phyloP scores from a whole-genome alignment of 2,329 filamentous ascomycete species.

The Emergomyces pasteurianus region DNA sequence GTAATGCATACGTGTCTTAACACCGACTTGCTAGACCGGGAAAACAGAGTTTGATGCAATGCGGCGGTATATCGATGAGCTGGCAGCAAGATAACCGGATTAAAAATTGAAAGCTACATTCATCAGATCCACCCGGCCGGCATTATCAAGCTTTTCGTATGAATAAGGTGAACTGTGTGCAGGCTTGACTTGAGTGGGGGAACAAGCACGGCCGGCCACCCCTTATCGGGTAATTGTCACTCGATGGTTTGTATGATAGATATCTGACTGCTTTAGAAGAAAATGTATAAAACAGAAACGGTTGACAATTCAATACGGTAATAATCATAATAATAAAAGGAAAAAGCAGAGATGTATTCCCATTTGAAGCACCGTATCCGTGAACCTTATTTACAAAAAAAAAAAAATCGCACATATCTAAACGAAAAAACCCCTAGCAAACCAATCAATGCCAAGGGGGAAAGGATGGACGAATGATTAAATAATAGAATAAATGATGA shows the following conservation, averaged over 20 bases:
- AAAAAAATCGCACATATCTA: slow-evolving; percentile 6
- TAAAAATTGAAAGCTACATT: not conserved
- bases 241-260: not conserved
- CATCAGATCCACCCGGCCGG: not conserved
- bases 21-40: slow-evolving; percentile 23
- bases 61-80: slow-evolving; percentile 36
- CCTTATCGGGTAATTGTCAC: not conserved
- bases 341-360: slow-evolving; percentile 14
- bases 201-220: not conserved
- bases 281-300: not conserved
- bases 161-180: not conserved
- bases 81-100: slow-evolving; percentile 14
- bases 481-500: not conserved
- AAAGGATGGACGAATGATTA: not conserved
- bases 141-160: not conserved
- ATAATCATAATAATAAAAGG: not conserved
- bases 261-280: not conserved
- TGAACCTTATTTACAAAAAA: slow-evolving; percentile 3
- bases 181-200: not conserved
- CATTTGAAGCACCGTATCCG: not conserved
- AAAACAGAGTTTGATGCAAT: slow-evolving; percentile 37
- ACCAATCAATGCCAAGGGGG: not conserved
- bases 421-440: slow-evolving; percentile 2
- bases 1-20: not conserved
- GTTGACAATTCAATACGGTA: not conserved